Evolutionary conservation across 352 stramenopile species (phyloP).

Genomic region (Phytophthora idaei): DNA sequence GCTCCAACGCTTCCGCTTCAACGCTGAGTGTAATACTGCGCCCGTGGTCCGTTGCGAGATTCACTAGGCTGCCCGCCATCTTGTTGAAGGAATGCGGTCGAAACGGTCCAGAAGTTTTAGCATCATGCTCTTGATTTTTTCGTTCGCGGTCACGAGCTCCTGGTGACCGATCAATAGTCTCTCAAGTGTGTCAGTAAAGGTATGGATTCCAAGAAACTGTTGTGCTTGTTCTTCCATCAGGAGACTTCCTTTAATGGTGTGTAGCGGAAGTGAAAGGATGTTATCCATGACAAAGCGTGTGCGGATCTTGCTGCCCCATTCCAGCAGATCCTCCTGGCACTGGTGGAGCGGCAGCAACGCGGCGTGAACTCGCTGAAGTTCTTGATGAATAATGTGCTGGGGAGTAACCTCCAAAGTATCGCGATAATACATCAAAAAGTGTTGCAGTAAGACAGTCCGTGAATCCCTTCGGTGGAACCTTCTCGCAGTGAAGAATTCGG

Average conservation of each 20-base stretch:
- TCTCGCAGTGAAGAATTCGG: conserved; percentile 1
- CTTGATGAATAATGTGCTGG: not conserved
- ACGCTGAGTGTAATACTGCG: no score
- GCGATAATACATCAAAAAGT: conserved; percentile 12
- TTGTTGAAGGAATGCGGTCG: not conserved
- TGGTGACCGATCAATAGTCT: not conserved
- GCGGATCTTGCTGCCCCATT: conserved; percentile 8
- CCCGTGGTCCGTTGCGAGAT: no score
- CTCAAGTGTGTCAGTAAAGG: conserved; percentile 7
- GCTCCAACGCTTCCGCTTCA: no score
- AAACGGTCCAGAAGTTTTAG: not conserved
- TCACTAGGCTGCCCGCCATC: no score
- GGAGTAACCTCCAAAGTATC: not conserved
- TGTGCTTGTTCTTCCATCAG: conserved; percentile 2
- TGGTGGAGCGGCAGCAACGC: not conserved
- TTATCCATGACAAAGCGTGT: conserved; percentile 8
- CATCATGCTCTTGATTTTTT: conserved; percentile 2
- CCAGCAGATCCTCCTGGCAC: conserved; percentile 1
- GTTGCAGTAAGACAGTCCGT: conserved; percentile 12
- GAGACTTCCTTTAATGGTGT: no score
- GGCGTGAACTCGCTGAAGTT: not conserved
- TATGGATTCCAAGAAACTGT: conserved; percentile 13
- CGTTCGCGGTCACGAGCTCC: conserved; percentile 2
- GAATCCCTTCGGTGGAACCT: conserved; percentile 3
- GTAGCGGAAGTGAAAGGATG: conserved; percentile 1